Conservation (phyloP, 768 basidiomycete species). For the Pleurotus giganteus region DNA sequence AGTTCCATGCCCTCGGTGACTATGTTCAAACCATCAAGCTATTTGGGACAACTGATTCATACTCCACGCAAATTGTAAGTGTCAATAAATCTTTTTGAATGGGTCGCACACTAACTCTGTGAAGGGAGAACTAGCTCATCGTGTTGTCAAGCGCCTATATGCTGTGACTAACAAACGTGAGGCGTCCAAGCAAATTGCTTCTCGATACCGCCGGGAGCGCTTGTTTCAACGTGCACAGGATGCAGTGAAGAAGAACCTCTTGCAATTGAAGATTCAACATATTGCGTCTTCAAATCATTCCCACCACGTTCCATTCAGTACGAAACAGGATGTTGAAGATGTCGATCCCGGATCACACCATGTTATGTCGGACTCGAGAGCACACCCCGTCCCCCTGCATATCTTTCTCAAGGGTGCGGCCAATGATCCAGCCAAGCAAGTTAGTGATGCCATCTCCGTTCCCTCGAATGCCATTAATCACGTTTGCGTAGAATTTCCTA, state of each 20-base stretch:
- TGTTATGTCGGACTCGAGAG: conserved; percentile 16
- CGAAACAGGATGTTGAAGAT: conserved; percentile 5
- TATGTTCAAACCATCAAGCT: too few species aligned
- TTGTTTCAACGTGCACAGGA: conserved; percentile 7
- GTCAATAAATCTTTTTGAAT: too few species aligned
- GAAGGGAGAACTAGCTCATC: conserved; percentile 39
- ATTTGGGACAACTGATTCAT: too few species aligned
- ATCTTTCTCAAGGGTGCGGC: conserved; percentile 12
- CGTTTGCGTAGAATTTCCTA: conserved; percentile 21
- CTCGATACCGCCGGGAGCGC: conserved; percentile 13
- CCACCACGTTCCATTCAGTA: conserved; percentile 3
- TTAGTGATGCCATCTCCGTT: conserved; percentile 8
- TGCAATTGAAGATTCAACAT: conserved; percentile 8
- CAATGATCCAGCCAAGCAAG: conserved; percentile 19
- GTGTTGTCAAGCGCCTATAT: conserved; percentile 32
- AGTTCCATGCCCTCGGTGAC: too few species aligned
- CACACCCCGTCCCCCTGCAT: conserved; percentile 8
- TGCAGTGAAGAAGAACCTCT: conserved; percentile 4
- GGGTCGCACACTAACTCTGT: too few species aligned
- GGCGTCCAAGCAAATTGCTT: conserved; percentile 22
- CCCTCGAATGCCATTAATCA: neutral
- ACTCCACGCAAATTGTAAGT: too few species aligned
- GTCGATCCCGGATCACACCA: conserved; percentile 12
- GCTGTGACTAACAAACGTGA: conserved; percentile 29
- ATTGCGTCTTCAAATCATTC: conserved; percentile 24